phyloP scores from a whole-genome alignment of 805 yeast species.

The Candida sanyiensis region DNA sequence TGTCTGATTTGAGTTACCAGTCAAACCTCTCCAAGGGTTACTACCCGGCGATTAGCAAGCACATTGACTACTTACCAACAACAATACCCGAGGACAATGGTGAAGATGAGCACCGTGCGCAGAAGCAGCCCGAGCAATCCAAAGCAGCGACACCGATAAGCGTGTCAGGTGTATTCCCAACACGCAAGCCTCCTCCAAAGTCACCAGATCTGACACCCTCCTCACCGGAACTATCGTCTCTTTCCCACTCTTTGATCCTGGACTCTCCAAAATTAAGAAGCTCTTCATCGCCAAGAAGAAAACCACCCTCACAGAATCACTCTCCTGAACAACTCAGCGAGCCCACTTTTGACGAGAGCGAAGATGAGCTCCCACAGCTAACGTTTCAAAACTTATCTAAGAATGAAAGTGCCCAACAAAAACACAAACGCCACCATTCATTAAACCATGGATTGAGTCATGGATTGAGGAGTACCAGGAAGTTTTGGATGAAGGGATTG shows the following conservation, averaged over 20 bases:
- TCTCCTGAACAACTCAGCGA: no score
- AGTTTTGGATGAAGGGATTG: conserved; percentile 20
- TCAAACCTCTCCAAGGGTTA: conserved; percentile 1
- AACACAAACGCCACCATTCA: conserved; percentile 1
- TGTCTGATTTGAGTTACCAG: conserved; percentile 7
- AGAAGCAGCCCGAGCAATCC: background rate
- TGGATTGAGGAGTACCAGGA: conserved; percentile 22
- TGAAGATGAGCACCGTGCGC: background rate
- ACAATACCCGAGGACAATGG: conserved; percentile 6
- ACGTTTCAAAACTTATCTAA: conserved; percentile 5
- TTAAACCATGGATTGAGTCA: conserved; percentile 4
- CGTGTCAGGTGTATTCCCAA: background rate
- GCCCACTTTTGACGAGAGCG: conserved; percentile 2
- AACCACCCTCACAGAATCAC: no score
- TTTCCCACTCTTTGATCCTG: background rate
- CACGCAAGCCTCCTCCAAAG: conserved; percentile 24
- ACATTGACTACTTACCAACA: conserved; percentile 4
- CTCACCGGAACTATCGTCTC: conserved; percentile 1
- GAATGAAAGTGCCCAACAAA: conserved; percentile 5
- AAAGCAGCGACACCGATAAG: background rate
- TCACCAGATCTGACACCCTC: conserved; percentile 12
- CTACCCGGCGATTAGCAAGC: background rate
- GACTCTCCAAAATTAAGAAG: conserved; percentile 9
- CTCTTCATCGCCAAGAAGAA: conserved; percentile 21
- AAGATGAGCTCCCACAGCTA: conserved; percentile 20